Evolutionary conservation across 495 filamentous ascomycete species (phyloP), one percentile per base, ranked within the genome.

Genomic region (Aspergillus homomorphus): DNA sequence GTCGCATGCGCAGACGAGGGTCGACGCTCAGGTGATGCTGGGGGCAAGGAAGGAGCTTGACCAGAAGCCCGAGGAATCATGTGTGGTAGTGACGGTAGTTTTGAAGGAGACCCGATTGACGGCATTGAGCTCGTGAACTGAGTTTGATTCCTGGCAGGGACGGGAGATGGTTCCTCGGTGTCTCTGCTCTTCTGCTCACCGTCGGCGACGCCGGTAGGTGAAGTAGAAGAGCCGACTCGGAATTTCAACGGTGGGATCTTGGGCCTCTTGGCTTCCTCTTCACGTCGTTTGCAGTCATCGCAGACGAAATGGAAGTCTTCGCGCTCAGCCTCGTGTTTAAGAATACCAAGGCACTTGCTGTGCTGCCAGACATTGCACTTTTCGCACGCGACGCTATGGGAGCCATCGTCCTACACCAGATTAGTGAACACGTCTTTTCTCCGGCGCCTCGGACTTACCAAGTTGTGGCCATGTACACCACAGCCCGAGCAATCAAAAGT

Each of bases 301-400:
- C 94, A 98, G 52, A 96, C 76, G 69, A 96, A 96, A 54, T 90
- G 86, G 68, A 96, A 97, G 62, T 95, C 88, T 14, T 92, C 89
- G 46, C 85, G 78, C 53, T 96, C 91, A 6, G 90, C 93, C 56
- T 90, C 87, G 46, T 80, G 77, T 57, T 90, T 81, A 12, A 79
- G 80, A 57, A 98, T 89, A 28, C 86, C 89, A 51, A 96, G 84
- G 66, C 94, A 98, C 50, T 86, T 87, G 77, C 89, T 93, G 65
- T 97, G 94, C 68, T 97, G 93, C 94, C 94, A 98, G 19, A 96
- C 86, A 68, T 89, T 94, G 79, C 94, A 98, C 50, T 81, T 87
- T 65, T 98, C 94, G 69, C 94, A 98, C n/a, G 92, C 88, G 57
- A 98, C 84, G 68, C 89, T 96, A 69, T 96, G 90, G 1, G 89